A percentile compares a stretch with the other conserved stretches of the same genome.
Evolutionary conservation across 2,329 filamentous ascomycete species (phyloP).

Genomic region (Chrysosporium queenslandicum): DNA sequence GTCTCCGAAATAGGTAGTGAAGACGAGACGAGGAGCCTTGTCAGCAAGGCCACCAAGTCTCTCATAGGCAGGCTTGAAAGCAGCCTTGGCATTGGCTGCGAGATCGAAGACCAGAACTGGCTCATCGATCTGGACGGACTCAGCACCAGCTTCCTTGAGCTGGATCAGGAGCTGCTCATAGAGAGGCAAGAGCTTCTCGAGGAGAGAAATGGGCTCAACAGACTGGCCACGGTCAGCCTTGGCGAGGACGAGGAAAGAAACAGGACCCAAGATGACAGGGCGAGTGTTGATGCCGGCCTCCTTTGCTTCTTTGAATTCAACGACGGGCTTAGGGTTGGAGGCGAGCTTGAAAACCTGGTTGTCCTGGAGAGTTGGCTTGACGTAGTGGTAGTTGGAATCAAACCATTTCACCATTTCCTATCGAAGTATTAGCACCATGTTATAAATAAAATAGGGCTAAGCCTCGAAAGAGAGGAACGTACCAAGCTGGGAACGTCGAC

Average conservation of each 20-base stretch:
- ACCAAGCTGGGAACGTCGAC: conserved; percentile 81
- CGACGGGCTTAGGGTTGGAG: conserved; percentile 81
- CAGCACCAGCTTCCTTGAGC: conserved; percentile 92
- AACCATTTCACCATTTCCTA: conserved; percentile 99
- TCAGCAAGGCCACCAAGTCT: conserved; percentile 62
- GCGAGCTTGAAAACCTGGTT: conserved; percentile 91
- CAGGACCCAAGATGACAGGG: conserved; percentile 87
- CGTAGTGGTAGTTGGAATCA: conserved; percentile 99
- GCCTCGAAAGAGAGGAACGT: conserved; percentile 25
- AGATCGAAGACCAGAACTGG: conserved; percentile 94
- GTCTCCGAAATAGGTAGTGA: conserved; percentile 98
- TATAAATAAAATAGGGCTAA: conserved; percentile 5
- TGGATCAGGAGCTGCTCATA: conserved; percentile 87
- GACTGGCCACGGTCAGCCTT: conserved; percentile 95
- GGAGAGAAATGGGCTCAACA: conserved; percentile 85
- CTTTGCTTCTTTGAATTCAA: conserved; percentile 94
- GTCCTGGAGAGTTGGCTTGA: conserved; percentile 96
- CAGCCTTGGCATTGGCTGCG: conserved; percentile 77
- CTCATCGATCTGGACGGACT: conserved; percentile 97
- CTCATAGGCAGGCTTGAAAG: conserved; percentile 97
- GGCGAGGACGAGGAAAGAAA: conserved; percentile 93
- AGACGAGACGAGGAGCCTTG: conserved; percentile 75
- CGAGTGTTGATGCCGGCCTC: conserved; percentile 87
- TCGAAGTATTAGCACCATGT: conserved; percentile 10
- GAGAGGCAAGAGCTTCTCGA: conserved; percentile 85